phyloP scores from a whole-genome alignment of 2,329 filamentous ascomycete genomes.

The Lachnellula cervina region DNA sequence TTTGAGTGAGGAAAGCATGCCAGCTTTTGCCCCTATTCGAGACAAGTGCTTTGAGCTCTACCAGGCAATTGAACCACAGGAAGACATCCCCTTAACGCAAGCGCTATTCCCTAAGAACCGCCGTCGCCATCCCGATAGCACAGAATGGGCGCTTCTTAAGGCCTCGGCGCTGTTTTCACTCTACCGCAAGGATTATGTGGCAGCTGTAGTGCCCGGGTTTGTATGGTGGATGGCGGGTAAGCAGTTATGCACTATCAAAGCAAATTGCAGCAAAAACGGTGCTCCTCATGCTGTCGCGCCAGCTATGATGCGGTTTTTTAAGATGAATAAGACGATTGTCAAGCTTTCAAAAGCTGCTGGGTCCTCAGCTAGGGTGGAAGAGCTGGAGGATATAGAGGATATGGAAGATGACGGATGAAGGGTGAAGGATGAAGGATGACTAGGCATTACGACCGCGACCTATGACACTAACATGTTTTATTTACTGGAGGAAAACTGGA shows the following conservation, averaged over 20 bases:
- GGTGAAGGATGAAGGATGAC: too few species aligned
- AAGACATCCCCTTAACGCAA: constrained; percentile 14
- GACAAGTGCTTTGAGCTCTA: constrained; percentile 17
- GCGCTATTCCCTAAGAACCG: constrained; percentile 11
- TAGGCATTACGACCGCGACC: too few species aligned
- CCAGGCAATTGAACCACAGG: constrained; percentile 21
- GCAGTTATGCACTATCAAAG: constrained; percentile 27
- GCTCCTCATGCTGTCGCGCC: constrained; percentile 6
- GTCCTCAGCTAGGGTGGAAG: neutral
- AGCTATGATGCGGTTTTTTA: constrained; percentile 18
- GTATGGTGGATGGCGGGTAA: constrained; percentile 29
- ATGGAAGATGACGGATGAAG: neutral
- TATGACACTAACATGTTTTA: too few species aligned
- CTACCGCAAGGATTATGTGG: constrained; percentile 2
- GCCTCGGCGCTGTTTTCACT: constrained; percentile 36
- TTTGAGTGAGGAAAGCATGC: neutral
- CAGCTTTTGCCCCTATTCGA: constrained; percentile 4
- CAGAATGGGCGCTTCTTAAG: constrained; percentile 41
- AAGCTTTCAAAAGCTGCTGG: constrained; percentile 4
- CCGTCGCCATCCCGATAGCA: constrained; percentile 11
- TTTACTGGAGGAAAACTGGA: too few species aligned
- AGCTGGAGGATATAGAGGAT: neutral
- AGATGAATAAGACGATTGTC: constrained; percentile 15
- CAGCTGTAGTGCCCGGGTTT: constrained; percentile 12
- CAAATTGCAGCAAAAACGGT: neutral